Evolutionary conservation across 441 rosid species (phyloP).

Genomic region (Brassica hybrid): DNA sequence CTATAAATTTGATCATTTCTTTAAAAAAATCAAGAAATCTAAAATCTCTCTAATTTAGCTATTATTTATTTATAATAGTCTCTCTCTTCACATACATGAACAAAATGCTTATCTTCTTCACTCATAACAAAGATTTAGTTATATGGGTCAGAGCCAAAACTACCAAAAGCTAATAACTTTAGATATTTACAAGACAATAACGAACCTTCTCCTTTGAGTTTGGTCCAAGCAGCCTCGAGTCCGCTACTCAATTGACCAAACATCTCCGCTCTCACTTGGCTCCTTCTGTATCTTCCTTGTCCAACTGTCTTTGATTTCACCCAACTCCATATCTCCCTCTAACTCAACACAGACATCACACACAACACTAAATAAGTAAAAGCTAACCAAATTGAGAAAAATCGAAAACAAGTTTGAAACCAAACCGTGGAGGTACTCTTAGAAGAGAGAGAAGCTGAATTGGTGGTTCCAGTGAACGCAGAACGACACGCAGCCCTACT

Average conservation of each 20-base stretch:
- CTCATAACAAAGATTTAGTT: too few relatives aligned
- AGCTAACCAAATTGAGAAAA: conserved; percentile 13
- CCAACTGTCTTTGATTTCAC: conserved; percentile 58
- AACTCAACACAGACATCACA: neutral
- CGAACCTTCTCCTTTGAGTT: conserved; percentile 95
- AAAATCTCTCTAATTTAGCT: neutral
- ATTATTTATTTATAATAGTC: too few relatives aligned
- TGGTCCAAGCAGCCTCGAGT: conserved; percentile 96
- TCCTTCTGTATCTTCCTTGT: conserved; percentile 46
- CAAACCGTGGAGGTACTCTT: conserved; percentile 52
- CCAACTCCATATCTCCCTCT: conserved; percentile 77
- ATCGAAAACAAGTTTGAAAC: neutral
- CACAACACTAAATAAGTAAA: neutral
- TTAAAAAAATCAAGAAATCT: neutral
- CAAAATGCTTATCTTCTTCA: neutral
- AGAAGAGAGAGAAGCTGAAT: too few relatives aligned
- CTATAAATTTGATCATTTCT: neutral
- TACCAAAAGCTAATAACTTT: conserved; percentile 10
- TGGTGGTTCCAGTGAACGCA: conserved; percentile 52
- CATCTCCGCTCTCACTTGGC: conserved; percentile 84
- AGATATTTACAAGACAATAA: neutral
- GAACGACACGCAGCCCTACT: conserved; percentile 29
- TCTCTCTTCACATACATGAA: neutral
- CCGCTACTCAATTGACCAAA: conserved; percentile 91
- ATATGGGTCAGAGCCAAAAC: neutral